Evolutionary conservation across 441 rosid genomes (phyloP).

Genomic region (Populus trichocarpa): DNA sequence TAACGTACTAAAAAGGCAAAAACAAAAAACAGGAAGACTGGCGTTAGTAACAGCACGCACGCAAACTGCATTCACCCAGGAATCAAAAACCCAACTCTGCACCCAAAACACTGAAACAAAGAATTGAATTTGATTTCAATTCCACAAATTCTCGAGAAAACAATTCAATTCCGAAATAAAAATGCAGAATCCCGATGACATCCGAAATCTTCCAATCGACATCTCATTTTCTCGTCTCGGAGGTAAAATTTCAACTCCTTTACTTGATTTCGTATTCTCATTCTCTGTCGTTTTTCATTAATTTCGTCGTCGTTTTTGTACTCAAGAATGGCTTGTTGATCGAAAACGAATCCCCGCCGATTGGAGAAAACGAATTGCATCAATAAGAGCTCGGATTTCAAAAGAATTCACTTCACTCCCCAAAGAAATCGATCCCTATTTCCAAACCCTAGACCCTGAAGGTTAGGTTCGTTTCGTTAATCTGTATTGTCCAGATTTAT

Average conservation of each 20-base stretch:
- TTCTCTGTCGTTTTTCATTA: not conserved
- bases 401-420: conserved; percentile 79
- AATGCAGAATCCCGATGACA: conserved; percentile 70
- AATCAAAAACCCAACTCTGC: not conserved
- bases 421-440: conserved; percentile 71
- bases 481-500: not conserved
- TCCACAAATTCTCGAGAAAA: not conserved
- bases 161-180: not conserved
- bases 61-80: not conserved
- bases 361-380: conserved; percentile 78
- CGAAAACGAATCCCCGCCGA: conserved; percentile 89
- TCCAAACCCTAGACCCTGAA: conserved; percentile 76
- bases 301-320: conserved; percentile 12
- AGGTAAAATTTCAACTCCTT: conserved; percentile 39
- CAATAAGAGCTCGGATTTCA: conserved; percentile 59
- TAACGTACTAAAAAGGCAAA: not conserved
- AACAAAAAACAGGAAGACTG: not conserved
- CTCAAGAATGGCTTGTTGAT: conserved; percentile 94
- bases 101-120: not conserved
- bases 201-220: conserved; percentile 90
- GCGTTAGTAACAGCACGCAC: not conserved
- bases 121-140: not conserved
- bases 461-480: conserved; percentile 31
- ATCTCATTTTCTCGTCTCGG: conserved; percentile 91
- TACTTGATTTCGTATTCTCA: conserved; percentile 7